A percentile compares a stretch with the other conserved stretches of the same genome.
These are phyloP conservation scores for Trichoderma koningiopsis DNA, from an alignment of 2,329 filamentous ascomycete species.

Conservation along the genomic window DNA sequence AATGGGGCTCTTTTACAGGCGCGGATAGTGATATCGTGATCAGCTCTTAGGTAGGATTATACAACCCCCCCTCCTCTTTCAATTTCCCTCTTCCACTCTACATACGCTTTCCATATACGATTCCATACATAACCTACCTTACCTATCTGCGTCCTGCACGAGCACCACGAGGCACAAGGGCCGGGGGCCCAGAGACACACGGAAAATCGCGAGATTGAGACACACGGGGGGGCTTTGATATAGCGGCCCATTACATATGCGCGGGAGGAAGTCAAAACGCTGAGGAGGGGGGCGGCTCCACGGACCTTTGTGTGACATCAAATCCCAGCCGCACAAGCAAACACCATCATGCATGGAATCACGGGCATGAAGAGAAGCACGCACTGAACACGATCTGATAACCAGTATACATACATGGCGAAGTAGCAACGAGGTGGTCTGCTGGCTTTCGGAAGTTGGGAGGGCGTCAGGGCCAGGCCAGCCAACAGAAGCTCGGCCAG, in stretches of 20 bases:
- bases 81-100: neutral
- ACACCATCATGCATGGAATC: constrained; percentile 17
- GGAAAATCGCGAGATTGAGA: neutral
- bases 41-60: constrained; percentile 8
- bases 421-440: constrained; percentile 7
- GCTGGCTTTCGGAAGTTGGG: constrained; percentile 6
- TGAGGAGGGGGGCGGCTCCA: neutral
- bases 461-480: neutral
- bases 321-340: constrained; percentile 19
- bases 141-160: neutral
- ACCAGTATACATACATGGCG: constrained; percentile 1
- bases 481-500: neutral
- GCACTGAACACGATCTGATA: constrained; percentile 5
- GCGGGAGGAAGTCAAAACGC: neutral
- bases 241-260: constrained; percentile 8
- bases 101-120: neutral
- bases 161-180: constrained; percentile 1
- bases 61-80: neutral
- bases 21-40: constrained; percentile 14
- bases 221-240: neutral
- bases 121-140: neutral
- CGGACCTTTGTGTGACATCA: constrained; percentile 14
- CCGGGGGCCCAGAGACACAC: neutral
- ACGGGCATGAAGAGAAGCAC: neutral
- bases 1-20: neutral